Evolutionary conservation across 2,329 filamentous ascomycete species (phyloP).

Genomic region (Metarhizium guizhouense): DNA sequence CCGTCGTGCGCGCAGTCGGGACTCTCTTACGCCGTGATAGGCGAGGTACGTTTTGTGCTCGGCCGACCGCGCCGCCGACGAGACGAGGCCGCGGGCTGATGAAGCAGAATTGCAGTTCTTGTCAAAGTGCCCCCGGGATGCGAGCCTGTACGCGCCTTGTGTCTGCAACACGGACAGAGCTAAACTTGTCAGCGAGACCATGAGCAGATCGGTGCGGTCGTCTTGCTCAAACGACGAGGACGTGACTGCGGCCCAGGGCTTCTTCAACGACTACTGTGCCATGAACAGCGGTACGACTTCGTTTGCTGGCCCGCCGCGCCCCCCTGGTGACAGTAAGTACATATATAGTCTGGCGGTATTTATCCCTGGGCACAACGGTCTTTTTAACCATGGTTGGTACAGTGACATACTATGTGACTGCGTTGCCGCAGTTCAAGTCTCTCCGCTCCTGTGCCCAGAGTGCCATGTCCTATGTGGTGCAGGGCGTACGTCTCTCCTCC

Average conservation of each 20-base stretch:
- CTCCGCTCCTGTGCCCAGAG: constrained; percentile 35
- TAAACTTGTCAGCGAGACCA: constrained; percentile 28
- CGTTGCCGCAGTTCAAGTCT: constrained; percentile 34
- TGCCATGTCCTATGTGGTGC: constrained; percentile 33
- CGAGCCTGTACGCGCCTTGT: constrained; percentile 38
- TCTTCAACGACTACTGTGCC: constrained; percentile 44
- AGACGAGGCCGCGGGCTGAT: no score
- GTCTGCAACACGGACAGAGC: constrained; percentile 43
- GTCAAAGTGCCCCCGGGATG: constrained; percentile 27
- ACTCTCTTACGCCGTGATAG: constrained; percentile 22
- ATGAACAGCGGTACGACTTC: constrained; percentile 39
- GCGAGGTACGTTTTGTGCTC: constrained; percentile 12
- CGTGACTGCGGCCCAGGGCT: constrained; percentile 37
- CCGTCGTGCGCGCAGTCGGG: constrained; percentile 27
- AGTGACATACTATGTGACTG: constrained; percentile 49
- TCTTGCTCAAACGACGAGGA: constrained; percentile 37
- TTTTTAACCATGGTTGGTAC: no score
- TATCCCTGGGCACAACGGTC: no score
- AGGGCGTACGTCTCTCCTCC: constrained; percentile 22
- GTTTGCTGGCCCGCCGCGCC: constrained; percentile 35
- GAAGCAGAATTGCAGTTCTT: constrained; percentile 14
- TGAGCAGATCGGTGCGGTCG: constrained; percentile 33
- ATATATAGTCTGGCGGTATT: constrained; percentile 1
- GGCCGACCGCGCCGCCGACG: no score
- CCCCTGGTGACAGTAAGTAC: constrained; percentile 43